Evolutionary conservation across 2,329 filamentous ascomycete species (phyloP), one percentile per base, ranked within the genome.

Genomic region (Neophaeococcomyces mojaviensis): DNA sequence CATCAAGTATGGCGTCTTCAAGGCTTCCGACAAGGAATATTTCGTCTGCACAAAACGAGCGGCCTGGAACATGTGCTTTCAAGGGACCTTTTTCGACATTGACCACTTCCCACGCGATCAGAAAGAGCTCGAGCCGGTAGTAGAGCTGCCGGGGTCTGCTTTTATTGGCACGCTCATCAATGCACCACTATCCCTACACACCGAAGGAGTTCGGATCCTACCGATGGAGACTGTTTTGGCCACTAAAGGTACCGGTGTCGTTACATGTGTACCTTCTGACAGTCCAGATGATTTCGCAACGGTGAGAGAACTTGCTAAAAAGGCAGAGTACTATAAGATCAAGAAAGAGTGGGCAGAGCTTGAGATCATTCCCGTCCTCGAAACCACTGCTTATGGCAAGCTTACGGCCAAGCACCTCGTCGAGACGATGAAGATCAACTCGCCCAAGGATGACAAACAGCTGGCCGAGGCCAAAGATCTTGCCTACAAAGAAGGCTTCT

Each of bases 401-500:
- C 74, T 94, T 49, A 85, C 85, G 39, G 92, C 92, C 0, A 82
- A 85, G 54, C 78, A 81, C 58, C 72, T 98, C 49, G 85, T 94
- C 44, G 87, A 96, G 72, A 81, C 92, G 65, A 75, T 96, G 64
- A 97, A 97, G 76, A 98, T 98, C 62, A 83, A 87, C 54, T 97
- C 90, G 10, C 90, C 92, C 51, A 98, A 98, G 68, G 92, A 98
- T 62, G 78, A 82, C 30, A 92, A 86, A 63, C 84, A 89, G 67
- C 80, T 98, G 38, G 85, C 86, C 37, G 85, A 96, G 65, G 92
- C 92, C 37, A 98, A 98, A 70, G 90, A 97, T 56, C 72, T 94
- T 55, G 89, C 92, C 0, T 98, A 98, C 76, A 95, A 92, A 68
- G 89, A 96, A 62, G 92, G 89, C 13, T 97, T 87, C 73, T 98